These are phyloP conservation scores for Globisporangium lucens DNA, from an alignment of 352 stramenopile species.

Conservation along the genomic window DNA sequence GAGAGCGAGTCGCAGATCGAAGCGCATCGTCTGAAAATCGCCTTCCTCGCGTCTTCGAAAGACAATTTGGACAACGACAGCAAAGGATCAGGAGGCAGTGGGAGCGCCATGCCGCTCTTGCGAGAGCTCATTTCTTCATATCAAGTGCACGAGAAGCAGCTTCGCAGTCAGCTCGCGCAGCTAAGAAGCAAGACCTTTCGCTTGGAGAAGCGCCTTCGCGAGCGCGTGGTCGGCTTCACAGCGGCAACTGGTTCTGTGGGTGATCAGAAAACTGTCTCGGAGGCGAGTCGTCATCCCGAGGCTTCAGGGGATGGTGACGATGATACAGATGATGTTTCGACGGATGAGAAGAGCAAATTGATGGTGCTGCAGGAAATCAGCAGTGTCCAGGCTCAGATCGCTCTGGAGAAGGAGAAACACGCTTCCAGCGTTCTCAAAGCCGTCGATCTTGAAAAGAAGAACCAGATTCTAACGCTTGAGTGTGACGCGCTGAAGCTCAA, in stretches of 20 bases:
- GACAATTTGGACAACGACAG: background rate
- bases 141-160: constrained; percentile 35
- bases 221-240: background rate
- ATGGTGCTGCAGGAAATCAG: background rate
- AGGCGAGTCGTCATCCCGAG: background rate
- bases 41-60: constrained; percentile 17
- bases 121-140: constrained; percentile 39
- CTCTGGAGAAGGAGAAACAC: constrained; percentile 21
- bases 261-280: background rate
- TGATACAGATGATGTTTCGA: background rate
- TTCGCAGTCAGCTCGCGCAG: constrained; percentile 30
- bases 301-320: background rate
- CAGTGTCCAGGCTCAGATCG: constrained; percentile 18
- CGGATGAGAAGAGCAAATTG: background rate
- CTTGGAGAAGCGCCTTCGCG: constrained; percentile 20
- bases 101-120: constrained; percentile 15
- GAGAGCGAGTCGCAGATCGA: constrained; percentile 48
- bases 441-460: constrained; percentile 21
- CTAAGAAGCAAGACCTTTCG: constrained; percentile 21
- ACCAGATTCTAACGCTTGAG: constrained; percentile 10
- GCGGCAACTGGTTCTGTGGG: no score
- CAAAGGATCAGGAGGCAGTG: constrained; percentile 2
- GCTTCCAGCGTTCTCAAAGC: constrained; percentile 19
- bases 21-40: constrained; percentile 39
- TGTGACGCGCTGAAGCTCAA: constrained; percentile 11